Evolutionary conservation across 208 protist species (phyloP), one percentile per base, ranked within the genome.

Genomic region (Angomonas deanei): DNA sequence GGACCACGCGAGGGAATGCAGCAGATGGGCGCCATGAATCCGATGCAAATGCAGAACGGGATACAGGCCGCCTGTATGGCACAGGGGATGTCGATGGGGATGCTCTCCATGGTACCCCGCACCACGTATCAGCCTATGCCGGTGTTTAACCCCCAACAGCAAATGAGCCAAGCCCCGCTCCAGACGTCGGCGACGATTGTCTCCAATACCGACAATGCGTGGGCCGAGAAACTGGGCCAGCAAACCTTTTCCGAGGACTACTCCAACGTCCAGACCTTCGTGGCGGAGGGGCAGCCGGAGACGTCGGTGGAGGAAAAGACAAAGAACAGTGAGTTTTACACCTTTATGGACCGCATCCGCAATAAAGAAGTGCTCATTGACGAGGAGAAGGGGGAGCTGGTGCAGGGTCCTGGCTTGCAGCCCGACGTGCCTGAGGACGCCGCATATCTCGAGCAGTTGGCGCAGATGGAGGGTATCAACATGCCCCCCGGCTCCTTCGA

Each of bases 321-420:
- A 2, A 72, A 79, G 68, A 72, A 81, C 3, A 85, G 76, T 32
- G 66, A 80, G 56, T 93, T 93, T 70, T 90, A 82, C 69, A 66
- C 73, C 46, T 93, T 93, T 48, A 93, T 93, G 87, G 84, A 90
- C 52, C 69, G 80, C 47, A 70, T 93, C 27, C 73, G 74, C 36
- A 88, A 78, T 50, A 76, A 74, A 42, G 78, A 91, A 57, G 31
- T 93, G 15, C 66, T 93, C 21, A 88, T 93, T 57, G 87, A 93
- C 63, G 82, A 91, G 64, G 82, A 89, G 69, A 84, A 80, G 54
- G 82, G 82, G 8, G 70, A 87, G 66, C 47, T 93, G 24, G 84
- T 91, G 21, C 50, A 73, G 19, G 86, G 86, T 0, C 86, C 86
- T 1, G 86, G 86, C 0, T 83, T 81, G 5, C 82, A 93, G 48